Percentiles rank a stretch among this genome's conserved stretches.
Conservation (phyloP, 805 yeast species). For the Candida adriatica region DNA sequence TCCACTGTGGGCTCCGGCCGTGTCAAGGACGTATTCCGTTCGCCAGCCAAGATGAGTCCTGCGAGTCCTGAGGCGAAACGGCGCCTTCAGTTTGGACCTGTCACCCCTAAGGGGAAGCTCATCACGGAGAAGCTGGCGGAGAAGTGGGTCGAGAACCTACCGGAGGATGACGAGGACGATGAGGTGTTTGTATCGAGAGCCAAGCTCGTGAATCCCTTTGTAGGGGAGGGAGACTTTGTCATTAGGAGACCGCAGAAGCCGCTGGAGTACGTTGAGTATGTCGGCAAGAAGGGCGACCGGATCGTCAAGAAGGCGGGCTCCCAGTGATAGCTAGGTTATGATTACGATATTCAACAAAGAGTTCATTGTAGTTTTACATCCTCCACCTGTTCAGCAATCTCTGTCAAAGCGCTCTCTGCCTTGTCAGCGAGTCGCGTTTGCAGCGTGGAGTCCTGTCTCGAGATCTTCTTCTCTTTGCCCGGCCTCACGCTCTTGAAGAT, state of each 20-base stretch:
- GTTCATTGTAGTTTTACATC: conserved; percentile 17
- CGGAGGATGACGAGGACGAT: conserved; percentile 14
- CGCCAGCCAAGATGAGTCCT: conserved; percentile 6
- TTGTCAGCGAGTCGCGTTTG: conserved; percentile 15
- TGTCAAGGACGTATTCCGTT: conserved; percentile 10
- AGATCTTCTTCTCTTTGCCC: conserved; percentile 3
- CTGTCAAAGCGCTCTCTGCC: conserved; percentile 4
- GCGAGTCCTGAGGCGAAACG: conserved; percentile 9
- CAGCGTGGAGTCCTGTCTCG: conserved; percentile 19
- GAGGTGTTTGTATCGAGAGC: conserved; percentile 14
- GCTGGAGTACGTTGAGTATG: conserved; percentile 23
- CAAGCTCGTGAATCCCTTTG: conserved; percentile 19
- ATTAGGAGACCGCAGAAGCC: conserved; percentile 11
- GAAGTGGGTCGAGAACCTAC: conserved; percentile 27
- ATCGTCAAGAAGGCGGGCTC: conserved; percentile 14
- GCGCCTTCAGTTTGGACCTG: conserved; percentile 10
- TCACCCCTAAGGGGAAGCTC: conserved; percentile 30
- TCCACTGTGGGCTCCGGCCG: conserved; percentile 25
- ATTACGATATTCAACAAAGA: conserved; percentile 7
- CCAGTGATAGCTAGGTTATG: conserved; percentile 3
- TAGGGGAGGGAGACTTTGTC: conserved; percentile 7
- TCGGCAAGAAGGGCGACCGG: conserved; percentile 30
- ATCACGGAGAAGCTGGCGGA: conserved; percentile 26
- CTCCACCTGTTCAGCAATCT: conserved; percentile 1
- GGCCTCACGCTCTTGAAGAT: conserved; percentile 56